Percentiles rank a stretch among this genome's conserved stretches.
These are phyloP conservation scores for Graphilbum sp. DNA, from an alignment of 2,329 filamentous ascomycete genomes.

Conservation along the genomic window DNA sequence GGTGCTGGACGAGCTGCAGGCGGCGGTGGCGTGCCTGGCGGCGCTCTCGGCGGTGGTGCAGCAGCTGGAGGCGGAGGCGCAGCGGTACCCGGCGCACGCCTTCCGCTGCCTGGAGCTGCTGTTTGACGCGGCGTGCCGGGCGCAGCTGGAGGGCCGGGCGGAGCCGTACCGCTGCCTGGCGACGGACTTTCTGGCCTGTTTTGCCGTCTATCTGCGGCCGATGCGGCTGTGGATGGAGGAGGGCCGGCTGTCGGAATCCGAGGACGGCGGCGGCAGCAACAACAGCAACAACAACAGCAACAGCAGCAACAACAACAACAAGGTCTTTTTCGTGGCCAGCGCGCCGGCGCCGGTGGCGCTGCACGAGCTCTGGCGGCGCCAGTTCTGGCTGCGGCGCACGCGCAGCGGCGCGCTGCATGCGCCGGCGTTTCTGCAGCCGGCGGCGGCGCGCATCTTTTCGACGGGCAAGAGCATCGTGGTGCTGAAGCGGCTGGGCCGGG, in stretches of 20 bases:
- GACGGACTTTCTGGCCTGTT: slow-evolving; percentile 61
- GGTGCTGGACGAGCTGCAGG: slow-evolving; percentile 39
- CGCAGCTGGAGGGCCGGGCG: slow-evolving; percentile 53
- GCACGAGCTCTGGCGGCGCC: slow-evolving; percentile 58
- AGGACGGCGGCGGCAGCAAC: background rate
- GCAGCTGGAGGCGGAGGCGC: slow-evolving; percentile 31
- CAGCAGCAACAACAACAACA: slow-evolving; percentile 23
- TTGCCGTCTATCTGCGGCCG: slow-evolving; percentile 66
- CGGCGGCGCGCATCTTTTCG: slow-evolving; percentile 59
- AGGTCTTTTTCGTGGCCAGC: slow-evolving; percentile 60
- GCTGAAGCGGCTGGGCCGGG: slow-evolving; percentile 48
- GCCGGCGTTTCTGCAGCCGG: slow-evolving; percentile 57
- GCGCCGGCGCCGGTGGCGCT: slow-evolving; percentile 37
- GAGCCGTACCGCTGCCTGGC: slow-evolving; percentile 46
- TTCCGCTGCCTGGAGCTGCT: slow-evolving; percentile 68
- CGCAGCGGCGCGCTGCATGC: slow-evolving; percentile 45
- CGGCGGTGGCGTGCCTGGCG: slow-evolving; percentile 36
- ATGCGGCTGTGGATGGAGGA: slow-evolving; percentile 73
- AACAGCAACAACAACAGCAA: slow-evolving; percentile 12
- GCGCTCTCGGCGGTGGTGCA: slow-evolving; percentile 45
- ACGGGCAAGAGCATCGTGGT: slow-evolving; percentile 81
- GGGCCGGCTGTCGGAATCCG: slow-evolving; percentile 45
- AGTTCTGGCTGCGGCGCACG: slow-evolving; percentile 50
- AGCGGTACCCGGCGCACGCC: slow-evolving; percentile 24
- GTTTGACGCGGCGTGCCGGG: slow-evolving; percentile 50